Conservation (phyloP, 768 basidiomycete species). For the Cystofilobasidium capitatum region DNA sequence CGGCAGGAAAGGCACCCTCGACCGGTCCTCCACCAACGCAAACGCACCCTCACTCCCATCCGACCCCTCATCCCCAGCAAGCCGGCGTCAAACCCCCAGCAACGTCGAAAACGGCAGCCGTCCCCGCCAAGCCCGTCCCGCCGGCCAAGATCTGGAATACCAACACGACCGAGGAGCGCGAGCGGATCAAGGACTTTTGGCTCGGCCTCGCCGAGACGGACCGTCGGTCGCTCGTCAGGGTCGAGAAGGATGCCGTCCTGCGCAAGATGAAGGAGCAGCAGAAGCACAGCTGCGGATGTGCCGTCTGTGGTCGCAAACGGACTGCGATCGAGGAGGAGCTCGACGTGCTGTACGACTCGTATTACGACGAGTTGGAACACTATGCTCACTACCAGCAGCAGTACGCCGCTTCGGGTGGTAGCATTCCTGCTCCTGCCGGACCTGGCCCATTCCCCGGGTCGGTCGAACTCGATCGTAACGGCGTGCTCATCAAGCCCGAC, state of each 20-base stretch:
- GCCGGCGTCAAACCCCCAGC: constrained; percentile 47
- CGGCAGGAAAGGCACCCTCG: constrained; percentile 41
- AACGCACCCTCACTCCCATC: constrained; percentile 40
- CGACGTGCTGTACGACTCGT: constrained; percentile 99
- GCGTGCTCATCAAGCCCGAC: constrained; percentile 51
- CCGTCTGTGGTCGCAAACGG: constrained; percentile 95
- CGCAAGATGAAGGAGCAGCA: constrained; percentile 99
- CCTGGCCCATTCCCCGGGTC: constrained; percentile 97
- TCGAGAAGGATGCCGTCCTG: constrained; percentile 95
- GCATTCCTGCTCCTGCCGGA: constrained; percentile 81
- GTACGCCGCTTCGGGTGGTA: constrained; percentile 72
- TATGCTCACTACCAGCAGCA: constrained; percentile 64
- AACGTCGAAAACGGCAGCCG: constrained; percentile 38
- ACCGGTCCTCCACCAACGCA: constrained; percentile 31
- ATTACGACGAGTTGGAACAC: constrained; percentile 99
- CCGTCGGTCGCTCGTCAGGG: constrained; percentile 80
- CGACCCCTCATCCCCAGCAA: constrained; percentile 28
- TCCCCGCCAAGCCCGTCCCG: constrained; percentile 30
- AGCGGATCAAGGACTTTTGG: constrained; percentile 98
- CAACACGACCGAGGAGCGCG: constrained; percentile 80
- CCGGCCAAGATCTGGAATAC: constrained; percentile 83
- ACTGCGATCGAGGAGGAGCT: constrained; percentile 99
- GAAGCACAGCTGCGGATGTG: constrained; percentile 89
- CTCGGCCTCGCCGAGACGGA: constrained; percentile 83
- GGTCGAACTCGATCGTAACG: constrained; percentile 91